These are phyloP conservation scores for Paramarasmius palmivorus DNA, from an alignment of 1,284 basidiomycete genomes.

Conservation along the genomic window DNA sequence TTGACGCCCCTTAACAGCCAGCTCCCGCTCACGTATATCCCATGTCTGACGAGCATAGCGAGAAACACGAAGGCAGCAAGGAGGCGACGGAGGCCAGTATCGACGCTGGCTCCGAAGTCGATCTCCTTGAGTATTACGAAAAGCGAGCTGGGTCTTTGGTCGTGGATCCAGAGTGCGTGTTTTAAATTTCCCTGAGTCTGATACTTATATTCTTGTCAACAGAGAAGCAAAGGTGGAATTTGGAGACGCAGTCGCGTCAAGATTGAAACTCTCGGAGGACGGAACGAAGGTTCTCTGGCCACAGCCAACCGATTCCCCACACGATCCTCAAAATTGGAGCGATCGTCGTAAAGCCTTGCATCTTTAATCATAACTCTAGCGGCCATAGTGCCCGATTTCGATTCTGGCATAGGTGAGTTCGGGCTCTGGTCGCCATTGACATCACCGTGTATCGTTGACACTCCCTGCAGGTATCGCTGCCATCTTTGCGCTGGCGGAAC, in stretches of 20 bases:
- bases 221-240: constrained; percentile 57
- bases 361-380: constrained; percentile 63
- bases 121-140: constrained; percentile 56
- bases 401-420: constrained; percentile 60
- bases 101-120: constrained; percentile 29
- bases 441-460: background rate
- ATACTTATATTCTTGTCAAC: constrained; percentile 18
- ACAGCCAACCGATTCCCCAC: constrained; percentile 62
- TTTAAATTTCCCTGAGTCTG: constrained; percentile 1
- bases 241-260: constrained; percentile 48
- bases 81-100: constrained; percentile 9
- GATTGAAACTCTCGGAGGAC: constrained; percentile 46
- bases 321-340: constrained; percentile 68
- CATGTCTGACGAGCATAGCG: background rate
- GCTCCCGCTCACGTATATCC: no score
- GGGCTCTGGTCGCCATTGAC: background rate
- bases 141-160: constrained; percentile 59
- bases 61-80: constrained; percentile 3
- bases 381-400: constrained; percentile 69
- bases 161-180: constrained; percentile 56
- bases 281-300: constrained; percentile 59
- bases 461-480: constrained; percentile 58
- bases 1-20: no score
- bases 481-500: constrained; percentile 58
- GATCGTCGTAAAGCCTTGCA: constrained; percentile 49